Base-by-base conservation (phyloP, 257 asterid genomes). In the Solanum verrucosum region DNA sequence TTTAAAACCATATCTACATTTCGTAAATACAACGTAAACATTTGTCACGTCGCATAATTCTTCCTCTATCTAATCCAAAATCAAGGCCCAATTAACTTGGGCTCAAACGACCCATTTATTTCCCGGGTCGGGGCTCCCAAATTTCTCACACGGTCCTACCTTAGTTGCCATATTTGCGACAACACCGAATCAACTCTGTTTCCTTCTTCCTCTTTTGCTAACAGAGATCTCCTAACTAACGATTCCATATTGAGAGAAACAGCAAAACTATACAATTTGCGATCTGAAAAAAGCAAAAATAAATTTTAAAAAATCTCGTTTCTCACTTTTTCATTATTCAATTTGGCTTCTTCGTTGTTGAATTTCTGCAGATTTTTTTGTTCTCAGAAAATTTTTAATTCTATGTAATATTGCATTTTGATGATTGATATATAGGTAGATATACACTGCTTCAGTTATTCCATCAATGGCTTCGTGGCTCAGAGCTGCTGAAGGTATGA, bases 401-500 rank as follows among this genome's bases (percentile, higher is more conserved):
- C 34, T 63, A 63, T 63, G 72, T 65, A 65, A 10, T 65, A 65
- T n/a, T 65, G 74, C 60, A 84, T 84, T 84, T 84, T 84, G 25
- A 7, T 84, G 73, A 63, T 84, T 84, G 52, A 63, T 82, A 11
- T 84, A 8, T 63, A 63, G n/a, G 35, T 14, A 16, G 18, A 12
- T 37, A 34, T 27, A n/a, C 29, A 40, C 59, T 86, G 31, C 21
- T 82, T 73, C 84, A 87, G 75, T 75, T 90, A 68, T 89, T 89
- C 67, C 73, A 72, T 5, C 88, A 82, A 91, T 91, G 92, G 84
- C 89, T 85, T 82, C 97, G 83, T 97, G 98, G 99, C 95, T 97
- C 89, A 96, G 94, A 94, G 98, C 98, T 38, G 99, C 99, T 86
- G 98, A 97, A 97, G 99, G 99, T 97, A 87, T 82, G 90, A 42